Evolutionary conservation across 2,329 filamentous ascomycete species (phyloP).

Genomic region (Fusarium sp.): DNA sequence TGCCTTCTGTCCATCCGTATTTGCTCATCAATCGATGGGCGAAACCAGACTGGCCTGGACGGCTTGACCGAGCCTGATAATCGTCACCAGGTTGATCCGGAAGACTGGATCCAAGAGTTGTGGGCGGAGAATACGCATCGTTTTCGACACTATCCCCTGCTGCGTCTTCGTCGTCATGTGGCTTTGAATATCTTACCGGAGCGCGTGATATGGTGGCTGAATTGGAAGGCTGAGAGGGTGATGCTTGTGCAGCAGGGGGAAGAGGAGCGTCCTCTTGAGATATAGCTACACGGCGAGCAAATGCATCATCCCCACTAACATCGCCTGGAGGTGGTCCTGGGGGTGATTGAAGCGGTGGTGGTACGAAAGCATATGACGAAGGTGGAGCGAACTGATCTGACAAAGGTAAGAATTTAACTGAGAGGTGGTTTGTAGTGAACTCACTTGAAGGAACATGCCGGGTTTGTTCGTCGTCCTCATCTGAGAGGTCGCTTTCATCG

Average conservation of each 20-base stretch:
- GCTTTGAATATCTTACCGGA: constrained; percentile 75
- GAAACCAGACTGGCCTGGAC: constrained; percentile 85
- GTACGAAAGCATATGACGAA: constrained; percentile 65
- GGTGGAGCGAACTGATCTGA: constrained; percentile 71
- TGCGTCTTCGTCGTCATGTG: constrained; percentile 42
- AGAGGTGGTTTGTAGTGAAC: constrained; percentile 8
- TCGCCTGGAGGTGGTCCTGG: constrained; percentile 63
- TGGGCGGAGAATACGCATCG: constrained; percentile 55
- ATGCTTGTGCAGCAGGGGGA: constrained; percentile 45
- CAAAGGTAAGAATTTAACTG: constrained; percentile 30
- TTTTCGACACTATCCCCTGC: constrained; percentile 55
- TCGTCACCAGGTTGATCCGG: constrained; percentile 50
- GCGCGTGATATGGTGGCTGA: constrained; percentile 78
- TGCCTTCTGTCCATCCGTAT: constrained; percentile 91
- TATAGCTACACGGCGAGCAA: constrained; percentile 69
- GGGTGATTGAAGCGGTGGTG: constrained; percentile 63
- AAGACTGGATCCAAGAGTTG: constrained; percentile 59
- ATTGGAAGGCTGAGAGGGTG: constrained; percentile 53
- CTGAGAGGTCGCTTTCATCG: constrained; percentile 50
- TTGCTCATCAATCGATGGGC: constrained; percentile 90
- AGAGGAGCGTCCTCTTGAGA: constrained; percentile 55
- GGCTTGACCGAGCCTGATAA: constrained; percentile 64
- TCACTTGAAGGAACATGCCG: constrained; percentile 48
- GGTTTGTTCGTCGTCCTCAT: constrained; percentile 52
- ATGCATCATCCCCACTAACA: constrained; percentile 75